Evolutionary conservation across 2,329 filamentous ascomycete genomes (phyloP), one percentile per base, ranked within the genome.

Genomic region (Epichloe baconii): DNA sequence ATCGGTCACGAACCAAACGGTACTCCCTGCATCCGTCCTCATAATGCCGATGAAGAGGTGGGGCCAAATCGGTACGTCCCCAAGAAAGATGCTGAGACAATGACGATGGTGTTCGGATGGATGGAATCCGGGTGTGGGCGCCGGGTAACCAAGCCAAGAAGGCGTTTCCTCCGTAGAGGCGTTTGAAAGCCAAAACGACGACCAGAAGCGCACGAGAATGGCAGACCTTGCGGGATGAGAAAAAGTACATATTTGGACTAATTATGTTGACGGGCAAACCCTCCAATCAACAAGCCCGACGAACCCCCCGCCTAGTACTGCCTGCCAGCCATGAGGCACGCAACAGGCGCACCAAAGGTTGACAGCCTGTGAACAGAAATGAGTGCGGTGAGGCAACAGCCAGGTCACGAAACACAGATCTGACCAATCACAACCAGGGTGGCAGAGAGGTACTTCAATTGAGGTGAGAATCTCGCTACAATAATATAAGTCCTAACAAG

Each of bases 21-120:
- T 7, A 15, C 6, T 45, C 43, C 23, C 23, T 31, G 8, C 1
- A 31, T 31, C 10, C 26, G 40, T 7, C n/a, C 47, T 23, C 40
- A 23, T 38, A 35, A 49, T 44, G 47, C 47, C 47, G 47, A 44
- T 36, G 47, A 49, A 36, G 47, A 49, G 26, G 40, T 49, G 40
- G 40, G 41, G n/a, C 40, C 14, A 36, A n/a, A 37, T n/a, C 3
- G 23, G 23, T n/a, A 11, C 26, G 17, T 36, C 5, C 17, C 10
- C 15, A 5, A 23, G 21, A 44, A 21, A n/a, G 21, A 21, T 34
- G 3, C 26, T 23, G n/a, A 48, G 47, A 42, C 47, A 48, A 21
- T 41, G 47, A 41, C 26, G 37, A 41, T 42, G 3, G 19, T 42
- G 37, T 10, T 15, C n/a, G 47, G 15, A 17, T 26, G 15, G 36